Percentiles rank a stretch among this genome's conserved stretches.
phyloP scores from a whole-genome alignment of 192 early-diverging fungal genomes.

The Coemansia asiatica region DNA sequence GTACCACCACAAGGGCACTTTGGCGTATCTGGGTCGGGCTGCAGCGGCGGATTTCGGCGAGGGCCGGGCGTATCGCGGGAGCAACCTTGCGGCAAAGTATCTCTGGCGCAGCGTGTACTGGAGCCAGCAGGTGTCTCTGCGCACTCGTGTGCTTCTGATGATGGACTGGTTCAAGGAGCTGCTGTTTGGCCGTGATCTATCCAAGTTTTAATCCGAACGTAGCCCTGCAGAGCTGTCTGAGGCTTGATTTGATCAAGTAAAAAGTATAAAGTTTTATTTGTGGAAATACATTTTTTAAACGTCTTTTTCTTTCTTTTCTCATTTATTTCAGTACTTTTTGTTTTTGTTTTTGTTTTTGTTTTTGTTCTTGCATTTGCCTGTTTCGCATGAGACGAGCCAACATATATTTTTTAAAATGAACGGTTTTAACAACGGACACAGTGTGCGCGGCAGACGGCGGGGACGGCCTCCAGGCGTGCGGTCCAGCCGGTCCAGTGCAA shows the following conservation, averaged over 20 bases:
- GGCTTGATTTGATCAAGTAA: conserved; percentile 87
- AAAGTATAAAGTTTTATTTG: conserved; percentile 64
- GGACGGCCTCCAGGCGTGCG: conserved; percentile 46
- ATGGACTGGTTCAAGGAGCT: conserved; percentile 91
- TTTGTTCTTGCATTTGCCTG: conserved; percentile 6
- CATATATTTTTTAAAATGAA: conserved; percentile 11
- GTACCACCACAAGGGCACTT: conserved; percentile 67
- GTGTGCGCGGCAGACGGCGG: conserved; percentile 31
- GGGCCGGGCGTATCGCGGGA: conserved; percentile 42
- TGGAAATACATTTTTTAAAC: conserved; percentile 66
- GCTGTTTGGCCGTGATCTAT: conserved; percentile 87
- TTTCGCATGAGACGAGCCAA: too few relatives aligned
- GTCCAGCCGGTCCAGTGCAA: conserved; percentile 5
- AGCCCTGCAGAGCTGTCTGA: conserved; percentile 37
- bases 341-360: conserved; percentile 12
- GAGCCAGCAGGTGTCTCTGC: conserved; percentile 63
- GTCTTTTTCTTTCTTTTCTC: background rate
- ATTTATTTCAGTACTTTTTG: conserved; percentile 6
- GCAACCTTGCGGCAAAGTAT: conserved; percentile 52
- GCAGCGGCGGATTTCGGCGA: conserved; percentile 55
- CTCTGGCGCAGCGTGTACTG: conserved; percentile 56
- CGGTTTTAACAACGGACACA: conserved; percentile 15
- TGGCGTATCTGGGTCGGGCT: conserved; percentile 66
- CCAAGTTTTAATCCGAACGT: conserved; percentile 29
- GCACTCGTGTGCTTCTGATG: conserved; percentile 76